Percentiles rank a stretch among this genome's conserved stretches.
These are phyloP conservation scores for Olyra latifolia DNA, from an alignment of 176 grass and related monocot genomes.

Conservation along the genomic window DNA sequence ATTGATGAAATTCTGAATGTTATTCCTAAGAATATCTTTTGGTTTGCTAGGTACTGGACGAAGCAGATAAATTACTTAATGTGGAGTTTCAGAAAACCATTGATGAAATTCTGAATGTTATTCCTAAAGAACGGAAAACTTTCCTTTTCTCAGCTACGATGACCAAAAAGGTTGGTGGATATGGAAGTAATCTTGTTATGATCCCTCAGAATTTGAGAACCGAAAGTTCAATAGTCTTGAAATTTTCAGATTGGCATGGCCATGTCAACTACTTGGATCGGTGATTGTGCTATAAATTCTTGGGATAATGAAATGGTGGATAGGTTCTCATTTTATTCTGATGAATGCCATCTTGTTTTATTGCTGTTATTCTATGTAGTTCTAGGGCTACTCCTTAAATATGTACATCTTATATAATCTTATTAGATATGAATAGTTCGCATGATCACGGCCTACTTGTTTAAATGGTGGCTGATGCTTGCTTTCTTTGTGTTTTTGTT, in stretches of 20 bases:
- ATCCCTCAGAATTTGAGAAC: not conserved
- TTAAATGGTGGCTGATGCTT: not conserved
- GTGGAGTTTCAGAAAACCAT: conserved; percentile 88
- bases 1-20: conserved; percentile 93
- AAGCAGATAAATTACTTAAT: conserved; percentile 89
- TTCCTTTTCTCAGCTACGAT: conserved; percentile 95
- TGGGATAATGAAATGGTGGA: not conserved
- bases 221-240: not conserved
- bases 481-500: not conserved
- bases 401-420: not conserved
- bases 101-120: conserved; percentile 88
- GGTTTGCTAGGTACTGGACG: conserved; percentile 72
- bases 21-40: conserved; percentile 63
- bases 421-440: not conserved
- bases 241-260: not conserved
- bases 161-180: conserved; percentile 78
- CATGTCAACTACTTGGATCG: not conserved
- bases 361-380: not conserved
- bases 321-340: not conserved
- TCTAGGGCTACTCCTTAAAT: not conserved
- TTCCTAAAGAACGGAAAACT: conserved; percentile 84
- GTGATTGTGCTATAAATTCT: conserved; percentile 9
- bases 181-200: not conserved
- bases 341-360: not conserved
- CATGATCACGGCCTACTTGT: not conserved